Base-by-base conservation (phyloP, 202 grass and related monocot genomes). In the Elaeis oleifera region DNA sequence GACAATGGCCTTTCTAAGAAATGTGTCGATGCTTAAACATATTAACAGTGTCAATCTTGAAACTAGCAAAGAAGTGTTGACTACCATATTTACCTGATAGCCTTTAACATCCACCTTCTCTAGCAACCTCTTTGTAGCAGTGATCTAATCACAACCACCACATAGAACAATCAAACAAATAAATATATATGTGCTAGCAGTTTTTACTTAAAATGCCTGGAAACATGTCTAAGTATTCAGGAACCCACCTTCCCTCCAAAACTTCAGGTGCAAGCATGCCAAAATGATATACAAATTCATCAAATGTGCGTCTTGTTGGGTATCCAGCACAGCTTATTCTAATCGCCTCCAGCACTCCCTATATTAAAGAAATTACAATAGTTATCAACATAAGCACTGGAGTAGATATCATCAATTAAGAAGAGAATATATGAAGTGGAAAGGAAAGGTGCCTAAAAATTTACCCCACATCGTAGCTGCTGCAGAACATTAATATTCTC, bases 311-410 rank as follows among this genome's bases (percentile, higher is more conserved):
- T 24, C 94, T 85, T 23, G 94, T 97, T 62, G 94, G 88, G 68
- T 78, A 97, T 65, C 94, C 94, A 61, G 86, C 61, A 80, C 88
- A 89, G 51, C 94, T 97, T 79, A 97, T 91, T 75, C 88, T 82
- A 76, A 97, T 97, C 61, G 94, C 88, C 73, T 97, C 94, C 61
- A 97, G 78, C 60, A 97, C 94, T 75, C 88, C 88, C 94, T 97
- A 73, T 62, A 60, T 59, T 71, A 23, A 74, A 70, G 36, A 13
- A 44, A 44, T 44, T 44, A 44, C 9, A 44, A 31, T 13, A 44
- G 36, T 13, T 44, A 2, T 13, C 36, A 39, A 16, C 18, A 23
- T 23, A 5, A 18, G 18, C 9, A 44, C 6, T 3, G 16, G 16
- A 24, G 44, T 17, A 19, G 20, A 63, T 13, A 36, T 31, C 60